Base-by-base conservation (phyloP, 257 asterid species). In the Petunia secreta region DNA sequence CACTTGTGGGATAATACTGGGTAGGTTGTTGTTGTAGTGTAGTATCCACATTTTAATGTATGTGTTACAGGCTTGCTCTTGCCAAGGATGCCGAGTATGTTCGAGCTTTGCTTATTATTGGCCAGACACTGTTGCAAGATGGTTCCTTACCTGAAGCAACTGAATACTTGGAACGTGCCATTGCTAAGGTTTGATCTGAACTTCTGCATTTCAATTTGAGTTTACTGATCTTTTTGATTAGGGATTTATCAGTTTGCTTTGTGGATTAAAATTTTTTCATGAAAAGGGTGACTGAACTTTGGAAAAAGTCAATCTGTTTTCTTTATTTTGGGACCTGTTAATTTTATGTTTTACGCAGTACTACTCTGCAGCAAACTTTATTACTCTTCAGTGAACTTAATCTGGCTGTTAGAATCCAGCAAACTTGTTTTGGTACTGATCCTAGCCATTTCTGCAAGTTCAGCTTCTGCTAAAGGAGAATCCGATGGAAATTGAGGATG, bases 11-110 rank as follows among this genome's bases (percentile, higher is more conserved):
- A n/a, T n/a, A n/a, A n/a, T n/a, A n/a, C n/a, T n/a, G n/a, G n/a
- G n/a, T n/a, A n/a, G n/a, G n/a, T n/a, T n/a, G n/a, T n/a, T n/a
- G n/a, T n/a, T n/a, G n/a, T n/a, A 10, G 43, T 34, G 43, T 69
- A 71, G 44, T 8, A 71, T 81, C 74, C 54, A 52, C 85, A 59
- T 53, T 86, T 67, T 75, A 46, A 79, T 83, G 83, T 84, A 80
- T 15, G 65, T 80, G 80, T 87, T 89, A 83, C 95, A 96, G 98
- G 86, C 87, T 94, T 84, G 97, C 97, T 84, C 92, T 92, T 80
- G 89, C 87, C 84, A 94, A 94, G 93, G 98, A 96, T 84, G 92
- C 96, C 43, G 97, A 84, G 79, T 67, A 87, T 82, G 89, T 82
- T 69, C 90, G 90, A 89, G 97, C 97, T 86, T 82, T 89, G 91